Base-by-base conservation (phyloP, 768 basidiomycete genomes). In the Tulasnella sp. region DNA sequence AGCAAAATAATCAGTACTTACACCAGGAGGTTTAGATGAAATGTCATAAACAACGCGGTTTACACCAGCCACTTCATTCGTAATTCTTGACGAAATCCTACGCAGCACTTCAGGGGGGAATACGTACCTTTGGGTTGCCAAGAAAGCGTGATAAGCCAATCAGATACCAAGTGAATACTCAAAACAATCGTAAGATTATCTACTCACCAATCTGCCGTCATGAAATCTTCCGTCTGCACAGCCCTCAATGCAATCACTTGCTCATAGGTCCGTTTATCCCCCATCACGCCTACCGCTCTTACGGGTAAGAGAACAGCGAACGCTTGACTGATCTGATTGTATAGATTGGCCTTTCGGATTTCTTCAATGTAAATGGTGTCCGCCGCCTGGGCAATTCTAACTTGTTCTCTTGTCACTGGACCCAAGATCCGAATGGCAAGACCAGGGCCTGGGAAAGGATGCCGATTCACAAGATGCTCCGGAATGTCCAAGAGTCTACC, bases 371-470 rank as follows among this genome's bases (percentile, higher is more conserved):
- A 98, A 64, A 99, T 98, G 58, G 67, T 75, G 65, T 98, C 95
- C 3, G 93, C 95, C 32, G 81, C 78, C 64, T 99, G 89, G 13
- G 89, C 72, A 55, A 92, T 84, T 57, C 76, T 74, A 54, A 99
- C 92, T 67, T 99, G 95, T 33, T 84, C 85, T 40, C 85, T 81
- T 28, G 82, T 96, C 56, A 99, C 89, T 34, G 89, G 87, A 1
- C 95, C 95, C 15, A 99, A 77, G 58, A 99, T 98, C 34, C 95
- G 88, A 64, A 98, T 99, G 16, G 93, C 92, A 47, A 98, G 83
- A 40, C 93, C 95, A 3, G 95, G 95, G 0, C 93, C 95, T 13
- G 95, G 95, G 79, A 99, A 98, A 7, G 95, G 95, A 67, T 99
- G 95, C 2, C 95, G 82, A 56, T 90, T 85, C 25, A 98, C 93